Conservation (phyloP, 2,329 filamentous ascomycete genomes). For the Colletotrichum limetticola region DNA sequence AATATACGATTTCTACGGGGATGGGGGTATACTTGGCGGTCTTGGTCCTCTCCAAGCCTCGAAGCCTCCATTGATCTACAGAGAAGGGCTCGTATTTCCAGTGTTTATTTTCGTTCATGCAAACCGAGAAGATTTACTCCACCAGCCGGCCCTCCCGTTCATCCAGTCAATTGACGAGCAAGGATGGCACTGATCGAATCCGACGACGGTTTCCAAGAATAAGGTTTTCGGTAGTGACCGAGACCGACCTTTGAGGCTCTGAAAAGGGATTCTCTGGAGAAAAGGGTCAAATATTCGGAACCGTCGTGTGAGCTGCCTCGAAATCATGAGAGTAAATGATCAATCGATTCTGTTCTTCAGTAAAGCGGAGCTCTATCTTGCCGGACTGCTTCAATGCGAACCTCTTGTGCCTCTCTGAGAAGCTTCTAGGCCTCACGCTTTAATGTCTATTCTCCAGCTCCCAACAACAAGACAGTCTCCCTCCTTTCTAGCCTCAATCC, state of each 20-base stretch:
- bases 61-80: background rate
- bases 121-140: background rate
- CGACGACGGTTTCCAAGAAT: background rate
- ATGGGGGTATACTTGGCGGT: background rate
- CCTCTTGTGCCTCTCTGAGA: background rate
- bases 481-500: too few species aligned
- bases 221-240: background rate
- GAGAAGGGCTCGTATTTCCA: background rate
- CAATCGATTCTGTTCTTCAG: background rate
- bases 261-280: too few species aligned
- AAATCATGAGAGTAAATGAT: background rate
- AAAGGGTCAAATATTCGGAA: background rate
- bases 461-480: background rate
- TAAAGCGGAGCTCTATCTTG: background rate
- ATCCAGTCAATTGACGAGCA: background rate
- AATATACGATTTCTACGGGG: background rate
- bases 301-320: background rate
- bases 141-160: background rate
- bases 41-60: background rate
- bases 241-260: background rate
- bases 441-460: too few species aligned
- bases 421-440: fast-evolving
- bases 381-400: background rate
- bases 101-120: background rate
- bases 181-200: background rate